These are phyloP conservation scores for Raddia guianensis DNA, from an alignment of 176 grass and related monocot species.

Conservation along the genomic window DNA sequence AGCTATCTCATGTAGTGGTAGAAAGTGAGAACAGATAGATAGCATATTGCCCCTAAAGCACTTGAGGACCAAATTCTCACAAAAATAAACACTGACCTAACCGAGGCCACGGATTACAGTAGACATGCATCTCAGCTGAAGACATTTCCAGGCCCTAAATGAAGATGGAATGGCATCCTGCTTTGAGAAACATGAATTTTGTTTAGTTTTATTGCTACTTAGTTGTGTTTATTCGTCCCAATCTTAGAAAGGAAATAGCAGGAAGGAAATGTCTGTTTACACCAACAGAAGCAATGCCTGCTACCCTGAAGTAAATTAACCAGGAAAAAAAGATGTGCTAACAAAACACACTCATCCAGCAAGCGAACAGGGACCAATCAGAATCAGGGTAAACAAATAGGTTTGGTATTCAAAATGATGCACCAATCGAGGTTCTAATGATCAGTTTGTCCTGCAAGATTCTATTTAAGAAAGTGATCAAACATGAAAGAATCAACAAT, in stretches of 20 bases:
- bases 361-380: conserved; percentile 34
- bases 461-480: conserved; percentile 29
- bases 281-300: conserved; percentile 49
- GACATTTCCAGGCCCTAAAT: conserved; percentile 73
- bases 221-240: conserved; percentile 53
- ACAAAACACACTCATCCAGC: conserved; percentile 32
- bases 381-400: conserved; percentile 11
- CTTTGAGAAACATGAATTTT: conserved; percentile 80
- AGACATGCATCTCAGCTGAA: conserved; percentile 72
- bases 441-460: conserved; percentile 31
- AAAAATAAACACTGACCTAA: conserved; percentile 79
- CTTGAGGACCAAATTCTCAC: conserved; percentile 56
- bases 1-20: conserved; percentile 28
- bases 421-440: conserved; percentile 28
- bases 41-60: conserved; percentile 39
- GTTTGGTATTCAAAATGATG: conserved; percentile 21
- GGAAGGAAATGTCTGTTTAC: conserved; percentile 51
- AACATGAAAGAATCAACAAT: conserved; percentile 16
- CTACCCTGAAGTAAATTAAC: conserved; percentile 36
- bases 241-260: conserved; percentile 52
- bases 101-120: conserved; percentile 54
- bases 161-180: conserved; percentile 78
- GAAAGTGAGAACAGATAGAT: conserved; percentile 24
- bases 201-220: conserved; percentile 55
- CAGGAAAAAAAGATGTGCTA: conserved; percentile 25